A percentile compares a stretch with the other conserved stretches of the same genome.
phyloP scores from a whole-genome alignment of 1,284 basidiomycete species.

The Heterobasidion occidentale region DNA sequence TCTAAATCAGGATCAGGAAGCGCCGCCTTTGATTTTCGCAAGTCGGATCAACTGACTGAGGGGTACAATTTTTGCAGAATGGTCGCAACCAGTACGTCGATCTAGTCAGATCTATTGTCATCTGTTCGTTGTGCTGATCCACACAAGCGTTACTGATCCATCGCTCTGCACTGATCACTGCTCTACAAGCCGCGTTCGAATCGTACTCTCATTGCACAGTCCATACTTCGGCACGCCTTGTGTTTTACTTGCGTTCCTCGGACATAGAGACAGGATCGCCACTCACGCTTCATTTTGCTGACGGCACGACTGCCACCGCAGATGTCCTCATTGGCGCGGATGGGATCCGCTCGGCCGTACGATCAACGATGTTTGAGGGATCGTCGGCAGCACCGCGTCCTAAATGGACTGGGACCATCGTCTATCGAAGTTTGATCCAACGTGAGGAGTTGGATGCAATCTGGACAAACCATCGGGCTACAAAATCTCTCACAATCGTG shows the following conservation, averaged over 20 bases:
- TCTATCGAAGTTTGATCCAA: slow-evolving; percentile 30
- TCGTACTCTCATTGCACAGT: not conserved
- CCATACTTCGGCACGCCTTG: not conserved
- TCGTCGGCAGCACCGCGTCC: slow-evolving; percentile 11
- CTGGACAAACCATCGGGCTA: not conserved
- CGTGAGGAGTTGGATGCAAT: slow-evolving; percentile 21
- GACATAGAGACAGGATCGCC: not conserved
- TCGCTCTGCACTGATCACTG: not conserved
- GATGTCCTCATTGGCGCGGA: slow-evolving; percentile 2
- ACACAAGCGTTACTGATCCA: not conserved
- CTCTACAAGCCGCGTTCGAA: not conserved
- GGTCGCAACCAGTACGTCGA: too few relatives aligned
- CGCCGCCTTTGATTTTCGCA: too few relatives aligned
- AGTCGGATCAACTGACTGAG: too few relatives aligned
- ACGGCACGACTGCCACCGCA: not conserved
- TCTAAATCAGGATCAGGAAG: too few relatives aligned
- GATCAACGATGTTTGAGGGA: not conserved
- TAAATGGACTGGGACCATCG: slow-evolving; percentile 34
- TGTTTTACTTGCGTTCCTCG: not conserved
- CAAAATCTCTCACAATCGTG: not conserved
- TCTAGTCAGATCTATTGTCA: too few relatives aligned
- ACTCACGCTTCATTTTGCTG: not conserved
- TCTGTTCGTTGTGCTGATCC: too few relatives aligned
- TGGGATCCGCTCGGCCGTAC: not conserved
- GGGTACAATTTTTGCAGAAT: too few relatives aligned